Percentiles rank a stretch among this genome's conserved stretches.
Evolutionary conservation across 768 basidiomycete species (phyloP).

Genomic region (Candolleomyces eurysporus): DNA sequence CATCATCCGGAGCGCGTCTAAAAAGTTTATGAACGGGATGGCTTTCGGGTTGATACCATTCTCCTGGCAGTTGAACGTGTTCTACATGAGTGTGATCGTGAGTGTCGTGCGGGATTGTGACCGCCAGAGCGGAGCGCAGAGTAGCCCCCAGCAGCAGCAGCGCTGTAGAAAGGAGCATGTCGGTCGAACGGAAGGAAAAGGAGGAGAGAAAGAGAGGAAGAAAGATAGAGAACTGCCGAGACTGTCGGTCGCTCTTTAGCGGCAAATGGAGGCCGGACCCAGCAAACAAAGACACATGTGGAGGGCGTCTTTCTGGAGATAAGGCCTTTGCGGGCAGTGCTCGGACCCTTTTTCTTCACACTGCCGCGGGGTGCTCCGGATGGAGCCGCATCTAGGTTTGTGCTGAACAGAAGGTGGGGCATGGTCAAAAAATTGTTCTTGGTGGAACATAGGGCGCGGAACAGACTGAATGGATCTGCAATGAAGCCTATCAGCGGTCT

Average conservation of each 20-base stretch:
- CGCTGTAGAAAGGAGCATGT: slow-evolving; percentile 9
- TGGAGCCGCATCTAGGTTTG: no score
- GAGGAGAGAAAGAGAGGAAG: slow-evolving; percentile 4
- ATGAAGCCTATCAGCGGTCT: not conserved
- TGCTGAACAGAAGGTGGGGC: no score
- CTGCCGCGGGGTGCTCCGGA: no score
- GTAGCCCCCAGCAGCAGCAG: slow-evolving; percentile 6
- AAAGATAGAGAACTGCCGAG: not conserved
- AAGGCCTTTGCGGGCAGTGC: no score
- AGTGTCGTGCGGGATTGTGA: slow-evolving; percentile 18
- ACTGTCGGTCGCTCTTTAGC: no score
- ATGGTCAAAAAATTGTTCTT: no score
- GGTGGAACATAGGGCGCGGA: slow-evolving; percentile 1
- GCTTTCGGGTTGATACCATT: slow-evolving; percentile 62
- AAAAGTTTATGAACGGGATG: slow-evolving; percentile 67
- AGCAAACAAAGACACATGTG: no score
- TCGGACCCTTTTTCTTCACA: no score
- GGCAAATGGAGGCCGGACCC: no score
- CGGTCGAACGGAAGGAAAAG: slow-evolving; percentile 15
- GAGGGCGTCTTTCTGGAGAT: no score
- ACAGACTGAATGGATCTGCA: not conserved
- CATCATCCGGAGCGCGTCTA: slow-evolving; percentile 52
- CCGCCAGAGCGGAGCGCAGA: slow-evolving; percentile 7
- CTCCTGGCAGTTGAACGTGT: slow-evolving; percentile 29
- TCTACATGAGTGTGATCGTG: slow-evolving; percentile 29